phyloP scores from a whole-genome alignment of 225 moss, liverwort and hornwort species.

The Rhytidiadelphus loreus region DNA sequence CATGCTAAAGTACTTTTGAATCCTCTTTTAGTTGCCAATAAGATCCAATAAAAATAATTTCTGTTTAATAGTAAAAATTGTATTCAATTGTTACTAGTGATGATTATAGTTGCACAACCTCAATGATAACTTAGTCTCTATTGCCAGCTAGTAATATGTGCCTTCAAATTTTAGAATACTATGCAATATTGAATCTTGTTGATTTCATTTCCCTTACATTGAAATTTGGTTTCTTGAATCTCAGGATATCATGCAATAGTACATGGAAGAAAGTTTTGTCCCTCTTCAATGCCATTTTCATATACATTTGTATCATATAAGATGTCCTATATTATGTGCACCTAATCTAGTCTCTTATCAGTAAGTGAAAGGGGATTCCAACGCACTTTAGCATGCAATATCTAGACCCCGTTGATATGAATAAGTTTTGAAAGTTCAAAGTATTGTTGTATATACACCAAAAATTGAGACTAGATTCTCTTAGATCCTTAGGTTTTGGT shows the following conservation, averaged over 20 bases:
- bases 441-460: background rate
- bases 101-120: fast-evolving
- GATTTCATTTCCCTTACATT: background rate
- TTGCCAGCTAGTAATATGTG: background rate
- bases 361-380: background rate
- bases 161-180: background rate
- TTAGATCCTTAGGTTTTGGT: background rate
- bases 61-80: background rate
- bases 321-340: too few relatives aligned
- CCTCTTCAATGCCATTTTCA: too few relatives aligned
- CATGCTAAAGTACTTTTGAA: background rate
- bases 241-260: background rate
- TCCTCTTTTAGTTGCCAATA: background rate
- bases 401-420: background rate
- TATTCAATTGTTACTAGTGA: background rate
- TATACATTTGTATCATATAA: too few relatives aligned
- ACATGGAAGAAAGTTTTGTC: too few relatives aligned
- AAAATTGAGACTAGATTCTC: background rate
- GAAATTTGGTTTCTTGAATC: background rate
- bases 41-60: background rate
- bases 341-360: background rate
- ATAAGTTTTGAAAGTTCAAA: background rate
- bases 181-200: background rate
- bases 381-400: background rate
- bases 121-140: background rate